Evolutionary conservation across 257 asterid species (phyloP).

Genomic region (Capsicum baccatum): DNA sequence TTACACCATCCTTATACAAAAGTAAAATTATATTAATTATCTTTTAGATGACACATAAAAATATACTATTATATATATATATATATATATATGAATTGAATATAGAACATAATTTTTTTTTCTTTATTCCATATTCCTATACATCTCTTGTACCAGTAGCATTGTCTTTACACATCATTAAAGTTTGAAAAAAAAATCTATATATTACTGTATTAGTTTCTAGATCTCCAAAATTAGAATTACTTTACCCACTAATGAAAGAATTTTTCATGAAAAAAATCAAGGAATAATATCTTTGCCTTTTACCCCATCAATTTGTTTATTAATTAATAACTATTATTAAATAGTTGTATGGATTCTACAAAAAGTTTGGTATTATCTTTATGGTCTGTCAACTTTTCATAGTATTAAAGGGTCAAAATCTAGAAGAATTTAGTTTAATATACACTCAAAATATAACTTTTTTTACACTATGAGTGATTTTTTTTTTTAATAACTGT

Average conservation of each 20-base stretch:
- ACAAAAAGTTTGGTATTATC: not conserved
- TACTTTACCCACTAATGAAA: conserved; percentile 10
- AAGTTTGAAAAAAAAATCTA: not conserved
- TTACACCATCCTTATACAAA: too few species aligned
- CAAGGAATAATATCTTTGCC: conserved; percentile 24
- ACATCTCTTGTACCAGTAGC: conserved; percentile 18
- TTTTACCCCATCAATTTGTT: not conserved
- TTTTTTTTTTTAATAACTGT: too few species aligned
- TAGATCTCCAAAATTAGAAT: not conserved
- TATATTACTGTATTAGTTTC: not conserved
- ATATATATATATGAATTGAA: too few species aligned
- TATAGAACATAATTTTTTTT: not conserved
- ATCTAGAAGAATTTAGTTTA: not conserved
- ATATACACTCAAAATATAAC: not conserved
- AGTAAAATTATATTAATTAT: not conserved
- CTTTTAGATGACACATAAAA: not conserved
- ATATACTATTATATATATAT: too few species aligned
- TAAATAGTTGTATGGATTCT: not conserved
- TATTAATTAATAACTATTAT: not conserved
- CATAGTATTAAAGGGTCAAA: not conserved
- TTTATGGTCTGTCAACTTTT: not conserved
- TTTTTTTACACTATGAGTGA: not conserved
- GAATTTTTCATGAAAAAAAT: not conserved
- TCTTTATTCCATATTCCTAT: conserved; percentile 18
- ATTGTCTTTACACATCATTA: not conserved